These are phyloP conservation scores for Backusella westeae DNA, from an alignment of 192 early-diverging fungal genomes.

Conservation along the genomic window DNA sequence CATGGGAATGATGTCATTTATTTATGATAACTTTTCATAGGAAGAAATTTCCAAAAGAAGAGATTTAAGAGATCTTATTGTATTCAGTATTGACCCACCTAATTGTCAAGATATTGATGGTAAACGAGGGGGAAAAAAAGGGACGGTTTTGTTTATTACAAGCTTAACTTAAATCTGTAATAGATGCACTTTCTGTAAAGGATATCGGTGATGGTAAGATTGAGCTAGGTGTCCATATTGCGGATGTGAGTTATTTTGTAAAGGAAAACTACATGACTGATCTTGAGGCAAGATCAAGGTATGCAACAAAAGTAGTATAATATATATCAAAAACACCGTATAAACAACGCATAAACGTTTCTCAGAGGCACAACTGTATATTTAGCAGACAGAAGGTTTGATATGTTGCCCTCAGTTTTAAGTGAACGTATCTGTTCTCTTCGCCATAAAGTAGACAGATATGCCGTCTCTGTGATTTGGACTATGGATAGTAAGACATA, in stretches of 20 bases:
- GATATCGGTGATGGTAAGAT: constrained; percentile 44
- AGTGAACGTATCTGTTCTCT: constrained; percentile 74
- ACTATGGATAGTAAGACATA: constrained; percentile 49
- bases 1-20: neutral
- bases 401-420: constrained; percentile 75
- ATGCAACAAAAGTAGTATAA: neutral
- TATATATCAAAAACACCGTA: neutral
- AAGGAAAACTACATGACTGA: constrained; percentile 61
- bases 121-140: neutral
- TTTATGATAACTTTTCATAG: neutral
- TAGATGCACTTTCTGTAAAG: constrained; percentile 66
- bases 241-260: constrained; percentile 73
- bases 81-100: constrained; percentile 67
- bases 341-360: neutral
- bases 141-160: no score
- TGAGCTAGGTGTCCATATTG: constrained; percentile 79
- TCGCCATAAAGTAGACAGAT: constrained; percentile 62
- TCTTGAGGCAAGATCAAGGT: constrained; percentile 62
- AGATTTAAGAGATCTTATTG: constrained; percentile 36
- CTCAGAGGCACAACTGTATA: constrained; percentile 73
- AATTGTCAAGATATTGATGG: constrained; percentile 81
- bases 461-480: constrained; percentile 74
- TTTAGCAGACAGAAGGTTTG: constrained; percentile 76
- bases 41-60: constrained; percentile 41
- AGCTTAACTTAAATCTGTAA: neutral